Base-by-base conservation (phyloP, 2,329 filamentous ascomycete genomes). In the Fusarium tjaetaba region DNA sequence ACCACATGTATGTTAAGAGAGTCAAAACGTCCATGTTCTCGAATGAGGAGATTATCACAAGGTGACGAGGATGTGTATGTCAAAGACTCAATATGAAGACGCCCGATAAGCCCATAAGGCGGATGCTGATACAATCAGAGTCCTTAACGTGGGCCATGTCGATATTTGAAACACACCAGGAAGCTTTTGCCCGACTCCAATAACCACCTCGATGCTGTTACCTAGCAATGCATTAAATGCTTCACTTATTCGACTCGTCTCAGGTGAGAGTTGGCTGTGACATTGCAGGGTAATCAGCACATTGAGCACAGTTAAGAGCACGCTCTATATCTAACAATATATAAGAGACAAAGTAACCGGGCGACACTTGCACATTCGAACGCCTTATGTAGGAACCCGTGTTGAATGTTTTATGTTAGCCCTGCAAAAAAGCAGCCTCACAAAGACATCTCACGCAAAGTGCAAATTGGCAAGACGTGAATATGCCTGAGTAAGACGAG, bases 321-420 rank as follows among this genome's bases (percentile, higher is more conserved):
- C 22, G 36, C 28, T 42, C 30, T 45, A 39, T 45, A 18, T 51
- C 36, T 39, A 16, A n/a, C 39, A 18, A 70, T 48, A 39, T 20
- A 32, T 34, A 20, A 58, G 28, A 48, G 34, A 57, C 51, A 46
- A n/a, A 64, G 51, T 36, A 52, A 24, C 41, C 42, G 41, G 65
- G 59, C 52, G 41, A 59, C 39, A 24, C 43, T 46, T n/a, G 26
- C 32, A 38, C 39, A 38, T 52, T 43, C 11, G 41, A 30, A 43
- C 24, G 52, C 20, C 59, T 65, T 32, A 43, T 59, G 59, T 58
- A 70, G 43, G 65, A 58, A 70, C 51, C 51, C 59, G 59, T 22
- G 30, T n/a, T n/a, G 7, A 55, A 56, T 59, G 45, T 65, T 64
- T 41, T 41, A 52, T 41, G 65, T 57, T 26, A 24, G 49, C 43